A percentile compares a stretch with the other conserved stretches of the same genome.
These are phyloP conservation scores for Entoloma clypeatum DNA, from an alignment of 1,284 basidiomycete genomes.

Conservation along the genomic window DNA sequence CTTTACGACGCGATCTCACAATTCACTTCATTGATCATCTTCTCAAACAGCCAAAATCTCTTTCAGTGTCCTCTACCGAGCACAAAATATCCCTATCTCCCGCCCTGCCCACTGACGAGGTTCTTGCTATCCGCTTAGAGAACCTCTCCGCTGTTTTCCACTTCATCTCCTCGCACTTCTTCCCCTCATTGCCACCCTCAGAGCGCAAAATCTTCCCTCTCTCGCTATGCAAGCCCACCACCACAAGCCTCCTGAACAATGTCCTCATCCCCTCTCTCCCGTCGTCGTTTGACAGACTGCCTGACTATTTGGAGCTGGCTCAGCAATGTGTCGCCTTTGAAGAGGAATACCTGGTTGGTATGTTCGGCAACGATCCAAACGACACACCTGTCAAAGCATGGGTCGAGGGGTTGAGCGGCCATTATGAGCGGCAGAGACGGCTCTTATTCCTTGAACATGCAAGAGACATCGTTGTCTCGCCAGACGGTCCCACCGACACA, in stretches of 20 bases:
- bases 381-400: slow-evolving; percentile 57
- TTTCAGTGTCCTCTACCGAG: slow-evolving; percentile 38
- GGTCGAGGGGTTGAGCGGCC: slow-evolving; percentile 57
- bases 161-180: slow-evolving; percentile 54
- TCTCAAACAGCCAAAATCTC: slow-evolving; percentile 47
- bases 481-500: slow-evolving; percentile 30
- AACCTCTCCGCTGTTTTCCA: slow-evolving; percentile 51
- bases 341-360: slow-evolving; percentile 43
- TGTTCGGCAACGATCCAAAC: slow-evolving; percentile 45
- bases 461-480: slow-evolving; percentile 44
- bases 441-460: slow-evolving; percentile 56
- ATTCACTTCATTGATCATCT: slow-evolving; percentile 56
- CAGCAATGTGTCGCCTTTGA: slow-evolving; percentile 61
- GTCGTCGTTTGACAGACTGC: slow-evolving; percentile 51
- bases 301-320: slow-evolving; percentile 57
- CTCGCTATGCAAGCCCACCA: slow-evolving; percentile 56
- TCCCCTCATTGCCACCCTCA: slow-evolving; percentile 49
- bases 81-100: slow-evolving; percentile 46
- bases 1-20: slow-evolving; percentile 62
- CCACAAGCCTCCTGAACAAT: slow-evolving; percentile 55
- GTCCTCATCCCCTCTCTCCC: slow-evolving; percentile 68
- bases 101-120: slow-evolving; percentile 39
- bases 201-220: slow-evolving; percentile 43
- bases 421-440: slow-evolving; percentile 72
- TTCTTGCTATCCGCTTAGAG: slow-evolving; percentile 40